Base-by-base conservation (phyloP, 352 stramenopile genomes). In the Phytophthora ramorum region DNA sequence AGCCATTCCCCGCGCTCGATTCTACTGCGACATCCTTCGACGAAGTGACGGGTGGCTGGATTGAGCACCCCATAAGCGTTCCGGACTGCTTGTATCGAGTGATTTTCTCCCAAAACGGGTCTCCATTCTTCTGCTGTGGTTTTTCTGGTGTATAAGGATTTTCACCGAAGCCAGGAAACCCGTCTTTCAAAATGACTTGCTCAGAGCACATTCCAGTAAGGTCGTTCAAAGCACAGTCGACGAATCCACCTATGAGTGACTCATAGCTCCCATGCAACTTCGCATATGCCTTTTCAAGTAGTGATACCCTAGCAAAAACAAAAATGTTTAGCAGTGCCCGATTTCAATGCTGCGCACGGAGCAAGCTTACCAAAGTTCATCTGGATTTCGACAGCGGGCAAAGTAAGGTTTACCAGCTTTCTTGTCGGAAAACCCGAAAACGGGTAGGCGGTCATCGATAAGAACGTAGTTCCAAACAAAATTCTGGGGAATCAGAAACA, bases 221-320 rank as follows among this genome's bases (percentile, higher is more conserved):
- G 52, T 97, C 93, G 34, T 93, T 92, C 9, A 98, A 58, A 3
- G 84, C 93, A 3, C 94, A 90, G 56, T 97, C 91, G 7, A 97
- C 78, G 40, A 96, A 97, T 13, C 93, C 93, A 28, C 93, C 92
- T 47, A 97, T 97, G 7, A 97, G 67, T 0, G 81, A 62, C 51
- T 97, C 90, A 50, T 97, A 98, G 53, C 78, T 93, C 14, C 89
- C 90, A 52, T 97, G 83, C 2, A 98, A 75, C 64, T 98, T 98
- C 5, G 93, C 93, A 54, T 97, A 98, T 2, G 92, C 93, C 51
- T 98, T 98, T 61, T 98, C 92, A 0, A 98, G 51, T 8, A 98
- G 46, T 1, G 87, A 76, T 3, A 97, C 91, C 91, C 91, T 95
- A 19, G 34, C 41, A 61, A 47, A n/a, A 47, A 28, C 8, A 26